A percentile compares a stretch with the other conserved stretches of the same genome.
phyloP scores from a whole-genome alignment of 2,329 filamentous ascomycete species.

The Hymenoscyphus infarciens region DNA sequence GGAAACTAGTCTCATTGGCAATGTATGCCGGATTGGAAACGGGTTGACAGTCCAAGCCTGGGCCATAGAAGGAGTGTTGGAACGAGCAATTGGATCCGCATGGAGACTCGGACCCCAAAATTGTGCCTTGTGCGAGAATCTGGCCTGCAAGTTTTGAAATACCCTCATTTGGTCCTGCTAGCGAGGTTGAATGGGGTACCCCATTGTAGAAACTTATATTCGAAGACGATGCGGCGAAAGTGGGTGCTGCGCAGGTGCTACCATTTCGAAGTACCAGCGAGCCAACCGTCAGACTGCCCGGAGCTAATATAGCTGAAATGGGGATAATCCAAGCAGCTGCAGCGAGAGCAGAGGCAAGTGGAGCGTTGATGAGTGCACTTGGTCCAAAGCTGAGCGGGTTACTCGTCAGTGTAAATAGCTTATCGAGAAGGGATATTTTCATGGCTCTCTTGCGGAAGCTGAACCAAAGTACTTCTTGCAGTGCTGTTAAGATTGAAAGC shows the following conservation, averaged over 20 bases:
- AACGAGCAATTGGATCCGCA: not conserved
- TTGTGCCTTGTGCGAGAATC: not conserved
- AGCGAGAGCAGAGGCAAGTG: constrained; percentile 5
- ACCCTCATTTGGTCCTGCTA: not conserved
- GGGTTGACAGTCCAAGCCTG: not conserved
- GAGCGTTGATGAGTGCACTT: constrained; percentile 3
- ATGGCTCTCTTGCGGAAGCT: constrained; percentile 6
- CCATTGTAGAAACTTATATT: constrained; percentile 1
- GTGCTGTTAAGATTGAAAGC: not conserved
- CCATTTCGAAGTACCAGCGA: not conserved
- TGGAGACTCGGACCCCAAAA: not conserved
- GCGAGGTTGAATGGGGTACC: not conserved
- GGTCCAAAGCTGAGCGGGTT: constrained; percentile 3
- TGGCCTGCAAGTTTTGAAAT: not conserved
- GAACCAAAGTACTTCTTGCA: constrained; percentile 2
- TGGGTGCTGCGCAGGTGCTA: constrained; percentile 3
- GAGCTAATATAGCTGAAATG: constrained; percentile 5
- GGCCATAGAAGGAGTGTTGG: not conserved
- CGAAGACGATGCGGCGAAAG: not conserved
- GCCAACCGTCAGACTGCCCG: not conserved
- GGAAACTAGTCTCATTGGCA: not conserved
- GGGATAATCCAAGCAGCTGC: constrained; percentile 5
- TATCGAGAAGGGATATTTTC: constrained; percentile 1
- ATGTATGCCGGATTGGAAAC: not conserved
- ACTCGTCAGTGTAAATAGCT: constrained; percentile 6